Evolutionary conservation across 371 early-diverging fungal genomes (phyloP), one percentile per base, ranked within the genome.

Genomic region (Entomophthora muscae): DNA sequence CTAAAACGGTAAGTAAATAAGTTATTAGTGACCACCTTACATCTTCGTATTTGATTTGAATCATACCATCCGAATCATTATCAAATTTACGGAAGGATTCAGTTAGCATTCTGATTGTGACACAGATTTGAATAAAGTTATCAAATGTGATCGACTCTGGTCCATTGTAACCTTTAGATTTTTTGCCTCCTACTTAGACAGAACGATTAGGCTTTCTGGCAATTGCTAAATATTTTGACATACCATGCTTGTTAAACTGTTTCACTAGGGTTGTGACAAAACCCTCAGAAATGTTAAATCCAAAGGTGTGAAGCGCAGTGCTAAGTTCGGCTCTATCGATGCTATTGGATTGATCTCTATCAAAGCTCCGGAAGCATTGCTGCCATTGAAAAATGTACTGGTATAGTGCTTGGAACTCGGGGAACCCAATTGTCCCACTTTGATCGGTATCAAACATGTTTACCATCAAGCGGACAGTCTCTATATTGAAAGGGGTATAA

Each of bases 381-480:
- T 86, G 80, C 85, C 85, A 85, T 29, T 83, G 81, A 31, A 82
- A 81, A 63, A 85, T 83, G 66, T 85, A 85, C 64, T 75, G 75
- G 81, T 82, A 85, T 42, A 92, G 73, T 12, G 86, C 85, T 66
- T 77, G 66, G 70, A 92, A 92, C 64, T 92, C 91, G 65, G 84
- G 78, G 69, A 89, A 88, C 42, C 76, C 72, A 57, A 90, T 83
- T 7, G 79, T 81, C 21, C 90, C 89, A 52, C 65, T 71, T 28
- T 75, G 73, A 58, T 75, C 78, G 64, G 66, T 64, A 61, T 84
- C 84, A 52, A 83, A 86, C 72, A 86, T 71, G 66, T 82, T 71
- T 56, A 76, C 66, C 72, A 76, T 71, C 67, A 76, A 42, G 1
- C 73, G 70, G 5, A 76, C 72, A 0, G 77, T 76, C 42, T 76